Evolutionary conservation across 345 rosid genomes (phyloP).

Genomic region (Salix brachista): DNA sequence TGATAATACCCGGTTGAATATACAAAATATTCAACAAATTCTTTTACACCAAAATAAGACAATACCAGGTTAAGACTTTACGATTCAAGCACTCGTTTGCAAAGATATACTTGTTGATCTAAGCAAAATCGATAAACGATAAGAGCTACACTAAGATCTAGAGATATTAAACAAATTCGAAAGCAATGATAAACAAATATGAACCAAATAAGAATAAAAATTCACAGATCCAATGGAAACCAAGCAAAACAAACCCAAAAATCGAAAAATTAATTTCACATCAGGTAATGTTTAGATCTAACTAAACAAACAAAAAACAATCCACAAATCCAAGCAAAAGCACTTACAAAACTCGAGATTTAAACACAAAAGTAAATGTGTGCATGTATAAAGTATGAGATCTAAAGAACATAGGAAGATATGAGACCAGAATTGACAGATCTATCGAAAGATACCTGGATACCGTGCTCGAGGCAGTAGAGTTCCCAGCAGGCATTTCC

Average conservation of each 20-base stretch:
- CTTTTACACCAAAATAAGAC: neutral
- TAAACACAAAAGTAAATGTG: neutral
- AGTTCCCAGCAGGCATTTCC: conserved; percentile 34
- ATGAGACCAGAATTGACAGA: neutral
- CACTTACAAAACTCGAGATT: neutral
- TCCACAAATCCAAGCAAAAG: neutral
- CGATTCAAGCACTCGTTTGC: too few relatives aligned
- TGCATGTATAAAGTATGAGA: neutral
- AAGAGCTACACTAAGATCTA: neutral
- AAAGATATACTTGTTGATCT: neutral
- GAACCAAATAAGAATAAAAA: neutral
- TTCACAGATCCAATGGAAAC: neutral
- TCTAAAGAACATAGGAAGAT: neutral
- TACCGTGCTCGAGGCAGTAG: conserved; percentile 30
- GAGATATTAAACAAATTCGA: neutral
- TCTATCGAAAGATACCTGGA: conserved; percentile 11
- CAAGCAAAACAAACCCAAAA: neutral
- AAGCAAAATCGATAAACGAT: neutral
- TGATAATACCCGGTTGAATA: neutral
- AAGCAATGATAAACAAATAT: too few relatives aligned
- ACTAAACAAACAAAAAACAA: neutral
- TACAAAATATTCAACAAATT: neutral
- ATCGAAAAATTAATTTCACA: neutral
- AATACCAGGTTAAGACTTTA: too few relatives aligned
- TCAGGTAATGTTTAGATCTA: neutral